Conservation (phyloP, 257 asterid genomes). For the Ligustrum vulgare region DNA sequence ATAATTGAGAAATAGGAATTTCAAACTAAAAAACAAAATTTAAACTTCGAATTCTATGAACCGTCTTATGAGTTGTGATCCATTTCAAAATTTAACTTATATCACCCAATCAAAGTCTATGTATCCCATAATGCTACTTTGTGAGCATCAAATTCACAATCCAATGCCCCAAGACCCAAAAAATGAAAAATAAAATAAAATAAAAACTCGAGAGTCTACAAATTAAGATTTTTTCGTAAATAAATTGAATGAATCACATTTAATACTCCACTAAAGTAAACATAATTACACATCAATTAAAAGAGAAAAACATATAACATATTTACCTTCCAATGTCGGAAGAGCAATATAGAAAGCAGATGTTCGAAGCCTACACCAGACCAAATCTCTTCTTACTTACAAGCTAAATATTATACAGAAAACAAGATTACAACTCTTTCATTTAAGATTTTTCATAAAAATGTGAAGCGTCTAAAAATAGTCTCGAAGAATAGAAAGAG, state of each 20-base stretch:
- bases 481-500: no score
- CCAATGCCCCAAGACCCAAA: slow-evolving; percentile 7
- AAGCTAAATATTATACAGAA: no score
- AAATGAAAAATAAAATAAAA: not conserved
- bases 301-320: not conserved
- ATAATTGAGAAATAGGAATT: not conserved
- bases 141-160: slow-evolving; percentile 22
- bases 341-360: slow-evolving; percentile 29
- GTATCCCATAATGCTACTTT: slow-evolving; percentile 1
- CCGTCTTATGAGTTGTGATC: not conserved
- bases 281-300: not conserved
- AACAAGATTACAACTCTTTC: no score
- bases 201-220: slow-evolving; percentile 3
- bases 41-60: not conserved
- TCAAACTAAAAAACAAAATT: not conserved
- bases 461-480: no score
- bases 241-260: not conserved
- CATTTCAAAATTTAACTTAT: slow-evolving; percentile 24
- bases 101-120: slow-evolving; percentile 8
- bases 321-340: slow-evolving; percentile 49
- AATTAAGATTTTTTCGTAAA: not conserved
- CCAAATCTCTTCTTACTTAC: slow-evolving; percentile 48
- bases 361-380: slow-evolving; percentile 39
- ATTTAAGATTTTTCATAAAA: no score
- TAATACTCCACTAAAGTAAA: not conserved